Percentiles rank a stretch among this genome's conserved stretches.
Evolutionary conservation across 768 basidiomycete species (phyloP).

Genomic region (Mycena maculata): DNA sequence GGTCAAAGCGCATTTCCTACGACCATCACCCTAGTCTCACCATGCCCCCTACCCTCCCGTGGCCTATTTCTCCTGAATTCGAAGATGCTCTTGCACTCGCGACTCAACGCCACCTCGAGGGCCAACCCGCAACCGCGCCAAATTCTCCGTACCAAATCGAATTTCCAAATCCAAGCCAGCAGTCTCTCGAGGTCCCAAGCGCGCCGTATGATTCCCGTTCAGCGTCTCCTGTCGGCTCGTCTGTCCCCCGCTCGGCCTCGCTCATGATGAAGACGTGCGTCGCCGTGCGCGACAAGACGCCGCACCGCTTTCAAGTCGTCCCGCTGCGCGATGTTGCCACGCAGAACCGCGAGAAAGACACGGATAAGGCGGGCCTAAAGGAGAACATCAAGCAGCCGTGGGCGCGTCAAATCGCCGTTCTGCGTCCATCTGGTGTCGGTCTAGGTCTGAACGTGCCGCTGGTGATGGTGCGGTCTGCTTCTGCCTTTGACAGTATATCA

Average conservation of each 20-base stretch:
- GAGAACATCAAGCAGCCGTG: conserved; percentile 15
- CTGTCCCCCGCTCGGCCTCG: conserved; percentile 29
- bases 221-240: neutral
- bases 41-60: conserved; percentile 31
- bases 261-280: conserved; percentile 59
- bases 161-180: neutral
- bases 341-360: conserved; percentile 30
- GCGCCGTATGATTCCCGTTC: too few species aligned
- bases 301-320: conserved; percentile 58
- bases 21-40: neutral
- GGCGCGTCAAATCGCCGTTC: conserved; percentile 26
- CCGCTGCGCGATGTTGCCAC: conserved; percentile 51
- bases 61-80: conserved; percentile 34
- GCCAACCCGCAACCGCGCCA: conserved; percentile 16
- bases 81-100: conserved; percentile 33
- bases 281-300: conserved; percentile 55
- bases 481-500: neutral
- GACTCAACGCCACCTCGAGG: conserved; percentile 30
- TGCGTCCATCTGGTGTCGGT: conserved; percentile 29
- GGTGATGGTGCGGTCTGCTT: too few species aligned
- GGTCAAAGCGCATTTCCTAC: conserved; percentile 7
- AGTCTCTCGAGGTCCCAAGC: neutral
- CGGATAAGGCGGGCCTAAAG: conserved; percentile 18
- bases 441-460: conserved; percentile 28
- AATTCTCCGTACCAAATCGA: neutral